These are phyloP conservation scores for Aspergillus fumigatiaffinis DNA, from an alignment of 2,329 filamentous ascomycete genomes.

Conservation along the genomic window DNA sequence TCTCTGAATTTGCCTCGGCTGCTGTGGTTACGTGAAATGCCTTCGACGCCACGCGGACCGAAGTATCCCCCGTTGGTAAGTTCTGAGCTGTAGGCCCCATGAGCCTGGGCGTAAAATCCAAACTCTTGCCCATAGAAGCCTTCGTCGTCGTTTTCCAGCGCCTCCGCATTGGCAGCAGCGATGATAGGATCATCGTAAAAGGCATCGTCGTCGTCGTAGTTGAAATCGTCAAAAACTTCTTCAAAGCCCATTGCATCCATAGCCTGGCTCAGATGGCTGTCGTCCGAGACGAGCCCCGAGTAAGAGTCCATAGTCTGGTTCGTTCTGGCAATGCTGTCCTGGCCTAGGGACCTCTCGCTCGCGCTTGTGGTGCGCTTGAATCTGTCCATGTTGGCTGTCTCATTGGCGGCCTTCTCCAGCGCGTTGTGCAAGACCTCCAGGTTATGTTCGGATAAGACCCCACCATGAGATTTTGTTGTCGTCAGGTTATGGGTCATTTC, in stretches of 20 bases:
- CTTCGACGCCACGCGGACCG: conserved; percentile 65
- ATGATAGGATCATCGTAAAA: conserved; percentile 87
- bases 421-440: conserved; percentile 77
- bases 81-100: conserved; percentile 49
- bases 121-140: conserved; percentile 97
- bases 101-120: conserved; percentile 74
- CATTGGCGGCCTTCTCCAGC: conserved; percentile 73
- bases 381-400: conserved; percentile 70
- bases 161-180: conserved; percentile 90
- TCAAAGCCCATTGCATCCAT: conserved; percentile 38
- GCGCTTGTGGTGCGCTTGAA: conserved; percentile 61
- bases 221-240: conserved; percentile 46
- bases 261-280: conserved; percentile 47
- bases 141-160: conserved; percentile 84
- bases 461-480: conserved; percentile 31
- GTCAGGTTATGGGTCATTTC: conserved; percentile 30
- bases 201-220: conserved; percentile 60
- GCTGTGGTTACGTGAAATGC: conserved; percentile 62
- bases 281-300: conserved; percentile 47
- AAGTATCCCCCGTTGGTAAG: conserved; percentile 86
- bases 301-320: conserved; percentile 38
- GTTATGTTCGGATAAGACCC: conserved; percentile 51
- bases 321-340: conserved; percentile 31
- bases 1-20: conserved; percentile 73
- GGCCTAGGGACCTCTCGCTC: conserved; percentile 37